Evolutionary conservation across 345 rosid species (phyloP), one percentile per base, ranked within the genome.

Genomic region (Draba incana): DNA sequence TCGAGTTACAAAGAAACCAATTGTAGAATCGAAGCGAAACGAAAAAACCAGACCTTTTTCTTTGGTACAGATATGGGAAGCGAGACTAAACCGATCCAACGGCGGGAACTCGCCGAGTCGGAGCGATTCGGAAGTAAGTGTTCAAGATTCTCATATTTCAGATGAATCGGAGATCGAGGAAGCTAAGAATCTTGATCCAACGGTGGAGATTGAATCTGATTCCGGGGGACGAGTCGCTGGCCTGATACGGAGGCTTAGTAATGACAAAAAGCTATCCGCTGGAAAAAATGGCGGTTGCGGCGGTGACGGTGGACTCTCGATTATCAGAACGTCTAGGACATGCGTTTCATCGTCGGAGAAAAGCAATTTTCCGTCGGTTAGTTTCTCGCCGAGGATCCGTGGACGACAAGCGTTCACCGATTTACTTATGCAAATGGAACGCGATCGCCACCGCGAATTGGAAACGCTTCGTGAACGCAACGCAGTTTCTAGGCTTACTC

Each of bases 11-110:
- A 57, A 12, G 51, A 71, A 47, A 45, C 48, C 41, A 46, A 37
- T 11, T 6, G 39, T 24, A 4, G 67, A 45, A 11, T 37, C 70
- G 13, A 73, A 59, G 62, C 37, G 37, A 53, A 74, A 67, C 13
- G 62, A 68, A 4, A 56, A 43, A 25, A 66, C 28, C 0, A 88
- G 88, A 0, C 96, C 98, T 47, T 90, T 92, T 9, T 92, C 97
- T 10, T 86, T 92, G n/a, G 97, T 92, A 10, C 96, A 88, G 76
- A 86, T 90, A 58, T 92, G 98, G 96, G 97, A 92, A 72, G 90
- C 93, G 10, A 84, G 90, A 83, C 75, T 84, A 6, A 64, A 81
- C 53, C 81, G 68, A 58, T 78, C 82, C 58, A 75, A 69, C 56
- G 73, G 76, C 13, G 79, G 47, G 20, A 77, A 75, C 30, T 50